These are phyloP conservation scores for Cutaneotrichosporon sp. DNA, from an alignment of 1,284 basidiomycete genomes.

Conservation along the genomic window DNA sequence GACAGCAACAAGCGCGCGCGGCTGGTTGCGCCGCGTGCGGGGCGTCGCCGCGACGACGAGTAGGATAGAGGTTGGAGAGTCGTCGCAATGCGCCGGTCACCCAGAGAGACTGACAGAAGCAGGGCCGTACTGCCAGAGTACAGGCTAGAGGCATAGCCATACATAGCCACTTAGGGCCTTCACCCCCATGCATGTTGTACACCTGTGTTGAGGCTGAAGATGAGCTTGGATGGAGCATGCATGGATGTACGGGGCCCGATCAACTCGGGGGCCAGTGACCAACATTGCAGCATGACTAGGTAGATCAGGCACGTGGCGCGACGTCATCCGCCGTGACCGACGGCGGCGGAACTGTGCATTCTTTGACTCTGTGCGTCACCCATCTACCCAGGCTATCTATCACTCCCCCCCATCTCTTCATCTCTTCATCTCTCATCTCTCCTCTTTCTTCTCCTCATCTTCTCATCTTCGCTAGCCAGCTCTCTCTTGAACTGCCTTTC, in stretches of 20 bases:
- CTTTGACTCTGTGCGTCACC: no score
- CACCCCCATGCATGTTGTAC: not conserved
- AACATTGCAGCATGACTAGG: not conserved
- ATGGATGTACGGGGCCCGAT: no score
- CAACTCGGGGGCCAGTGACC: no score
- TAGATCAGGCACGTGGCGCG: not conserved
- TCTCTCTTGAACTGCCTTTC: no score
- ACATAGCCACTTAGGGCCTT: no score
- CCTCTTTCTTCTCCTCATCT: not conserved
- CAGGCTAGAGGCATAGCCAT: no score
- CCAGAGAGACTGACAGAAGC: no score
- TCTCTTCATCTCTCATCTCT: not conserved
- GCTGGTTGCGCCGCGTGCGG: constrained; percentile 20
- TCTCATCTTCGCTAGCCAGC: no score
- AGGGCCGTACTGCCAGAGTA: no score
- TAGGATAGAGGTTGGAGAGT: not conserved
- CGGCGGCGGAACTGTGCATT: not conserved
- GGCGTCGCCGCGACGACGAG: constrained; percentile 14
- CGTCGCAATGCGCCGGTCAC: no score
- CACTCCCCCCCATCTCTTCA: not conserved
- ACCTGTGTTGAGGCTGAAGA: not conserved
- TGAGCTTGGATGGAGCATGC: no score
- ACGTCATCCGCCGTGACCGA: not conserved
- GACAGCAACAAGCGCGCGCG: constrained; percentile 27
- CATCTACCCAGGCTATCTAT: no score